These are phyloP conservation scores for Begonia peltatifolia DNA, from an alignment of 306 rosid species.

Conservation along the genomic window DNA sequence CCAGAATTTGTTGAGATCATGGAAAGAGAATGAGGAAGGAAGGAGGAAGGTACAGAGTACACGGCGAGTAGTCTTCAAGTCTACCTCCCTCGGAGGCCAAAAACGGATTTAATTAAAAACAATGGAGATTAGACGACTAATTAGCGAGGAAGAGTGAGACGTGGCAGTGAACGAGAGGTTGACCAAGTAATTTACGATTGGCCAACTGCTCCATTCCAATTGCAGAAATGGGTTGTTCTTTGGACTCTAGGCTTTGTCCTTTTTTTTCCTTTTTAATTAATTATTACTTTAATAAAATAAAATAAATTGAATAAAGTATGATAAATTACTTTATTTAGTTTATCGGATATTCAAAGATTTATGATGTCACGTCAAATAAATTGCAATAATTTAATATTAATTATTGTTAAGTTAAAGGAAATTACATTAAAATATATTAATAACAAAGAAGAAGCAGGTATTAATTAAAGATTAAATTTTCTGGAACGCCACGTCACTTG, in stretches of 20 bases:
- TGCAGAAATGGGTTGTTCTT: not conserved
- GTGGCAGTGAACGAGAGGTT: conserved; percentile 18
- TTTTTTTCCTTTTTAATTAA: not conserved
- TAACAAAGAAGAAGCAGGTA: no score
- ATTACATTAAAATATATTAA: no score
- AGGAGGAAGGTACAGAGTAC: conserved; percentile 4
- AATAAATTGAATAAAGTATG: not conserved
- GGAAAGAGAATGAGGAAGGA: not conserved
- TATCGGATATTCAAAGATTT: no score
- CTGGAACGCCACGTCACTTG: no score
- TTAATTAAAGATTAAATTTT: no score
- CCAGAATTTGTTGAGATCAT: not conserved
- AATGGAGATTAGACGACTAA: not conserved
- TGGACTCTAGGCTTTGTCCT: not conserved
- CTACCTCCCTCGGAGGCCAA: conserved; percentile 1
- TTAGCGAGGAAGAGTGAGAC: conserved; percentile 15
- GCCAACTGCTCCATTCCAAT: conserved; percentile 14
- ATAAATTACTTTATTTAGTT: not conserved
- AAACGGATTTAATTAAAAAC: not conserved
- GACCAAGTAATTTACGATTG: conserved; percentile 2
- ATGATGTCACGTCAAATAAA: no score
- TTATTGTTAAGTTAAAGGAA: no score
- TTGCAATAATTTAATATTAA: no score
- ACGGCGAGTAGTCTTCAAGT: conserved; percentile 17
- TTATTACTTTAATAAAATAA: not conserved